A percentile compares a stretch with the other conserved stretches of the same genome.
Evolutionary conservation across 2,329 filamentous ascomycete species (phyloP).

Genomic region (Apiospora pterosperma): DNA sequence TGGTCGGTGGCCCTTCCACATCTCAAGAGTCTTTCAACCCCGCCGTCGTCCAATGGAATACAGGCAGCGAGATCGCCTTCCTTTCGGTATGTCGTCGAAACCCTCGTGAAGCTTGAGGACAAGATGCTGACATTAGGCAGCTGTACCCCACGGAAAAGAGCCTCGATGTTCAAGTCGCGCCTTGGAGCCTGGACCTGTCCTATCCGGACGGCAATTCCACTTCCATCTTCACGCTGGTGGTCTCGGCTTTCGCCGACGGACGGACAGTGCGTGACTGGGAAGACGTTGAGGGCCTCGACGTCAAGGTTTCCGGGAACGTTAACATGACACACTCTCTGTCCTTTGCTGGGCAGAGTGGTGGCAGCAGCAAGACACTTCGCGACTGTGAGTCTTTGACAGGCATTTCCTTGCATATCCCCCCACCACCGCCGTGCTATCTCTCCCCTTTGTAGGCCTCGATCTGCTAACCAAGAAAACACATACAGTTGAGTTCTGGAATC

Average conservation of each 20-base stretch:
- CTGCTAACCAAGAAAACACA: neutral
- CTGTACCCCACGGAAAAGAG: conserved; percentile 37
- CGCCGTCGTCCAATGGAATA: conserved; percentile 57
- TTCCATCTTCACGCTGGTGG: conserved; percentile 48
- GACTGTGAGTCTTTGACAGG: conserved; percentile 24
- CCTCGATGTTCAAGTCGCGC: conserved; percentile 37
- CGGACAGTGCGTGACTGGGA: conserved; percentile 41
- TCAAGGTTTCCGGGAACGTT: conserved; percentile 43
- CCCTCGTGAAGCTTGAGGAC: too few species aligned
- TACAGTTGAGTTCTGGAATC: conserved; percentile 38
- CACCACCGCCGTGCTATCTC: neutral
- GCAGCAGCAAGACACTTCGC: conserved; percentile 23
- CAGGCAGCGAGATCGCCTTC: conserved; percentile 32
- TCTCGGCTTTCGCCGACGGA: conserved; percentile 43
- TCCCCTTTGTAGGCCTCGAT: neutral
- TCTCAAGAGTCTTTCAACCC: conserved; percentile 55
- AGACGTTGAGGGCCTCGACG: conserved; percentile 44
- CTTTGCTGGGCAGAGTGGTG: conserved; percentile 39
- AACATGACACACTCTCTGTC: conserved; percentile 34
- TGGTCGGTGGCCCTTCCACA: conserved; percentile 50
- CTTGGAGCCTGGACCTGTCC: conserved; percentile 41
- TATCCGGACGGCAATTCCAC: conserved; percentile 50
- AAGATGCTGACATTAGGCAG: conserved; percentile 12
- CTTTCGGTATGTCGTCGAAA: conserved; percentile 25
- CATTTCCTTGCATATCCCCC: neutral